Base-by-base conservation (phyloP, 2,329 filamentous ascomycete species). In the Drechslerella dactyloides region DNA sequence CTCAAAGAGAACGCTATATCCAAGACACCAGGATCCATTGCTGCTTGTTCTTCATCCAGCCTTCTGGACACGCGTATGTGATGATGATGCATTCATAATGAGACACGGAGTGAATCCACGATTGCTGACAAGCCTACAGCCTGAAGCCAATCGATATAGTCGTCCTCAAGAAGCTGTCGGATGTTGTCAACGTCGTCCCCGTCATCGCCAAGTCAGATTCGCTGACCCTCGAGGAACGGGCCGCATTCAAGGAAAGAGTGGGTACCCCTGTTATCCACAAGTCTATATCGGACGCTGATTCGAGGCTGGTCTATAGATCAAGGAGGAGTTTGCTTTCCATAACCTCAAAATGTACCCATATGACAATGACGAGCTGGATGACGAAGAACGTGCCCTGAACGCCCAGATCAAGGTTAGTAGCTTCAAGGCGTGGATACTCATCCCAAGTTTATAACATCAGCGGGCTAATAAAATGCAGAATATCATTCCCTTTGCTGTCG, bases 291-390 rank as follows among this genome's bases (percentile, higher is more conserved):
- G 21, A 24, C 15, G 10, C 44, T 66, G 48, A 66, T 37, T 1
- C 7, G 11, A 54, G 19, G 17, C 19, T 44, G 15, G n/a, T 30
- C 17, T 11, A 1, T 54, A 73, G 81, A 99, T 99, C 85, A 97
- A 96, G 90, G 94, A 97, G 85, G 94, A 99, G 82, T 99, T 99
- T 81, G 85, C 90, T 69, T 99, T 99, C 89, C 94, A 99, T 87
- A 97, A 97, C 85, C 87, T 99, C 79, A 93, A 96, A 86, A 99
- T 99, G 94, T 99, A 96, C 85, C 94, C 94, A 73, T 99, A 99
- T 81, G 94, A 99, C 82, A 97, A 97, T 80, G 94, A 99, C 78
- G 94, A 99, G 85, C 89, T 97, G 77, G 94, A 99, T 79, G 90
- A 94, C 75, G 94, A 99, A 84, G 94, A 99, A 84, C 89, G 91